Percentiles rank a stretch among this genome's conserved stretches.
Evolutionary conservation across 2,329 filamentous ascomycete species (phyloP).

Genomic region (Aphanoascus verrucosus): DNA sequence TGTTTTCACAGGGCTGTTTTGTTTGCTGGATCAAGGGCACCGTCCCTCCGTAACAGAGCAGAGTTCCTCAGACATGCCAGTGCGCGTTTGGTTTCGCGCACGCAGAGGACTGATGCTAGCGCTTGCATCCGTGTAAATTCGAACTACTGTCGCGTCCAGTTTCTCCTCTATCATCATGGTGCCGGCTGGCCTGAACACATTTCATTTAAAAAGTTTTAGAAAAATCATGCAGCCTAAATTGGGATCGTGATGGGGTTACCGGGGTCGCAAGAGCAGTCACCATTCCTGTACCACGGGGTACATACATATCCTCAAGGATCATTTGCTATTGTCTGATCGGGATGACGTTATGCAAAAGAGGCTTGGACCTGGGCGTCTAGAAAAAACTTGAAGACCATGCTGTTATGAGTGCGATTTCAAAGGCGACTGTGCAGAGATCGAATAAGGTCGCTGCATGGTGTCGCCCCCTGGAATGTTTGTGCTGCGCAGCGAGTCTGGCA

Average conservation of each 20-base stretch:
- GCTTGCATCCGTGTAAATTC: too few species aligned
- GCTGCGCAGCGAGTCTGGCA: too few species aligned
- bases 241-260: background rate
- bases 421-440: too few species aligned
- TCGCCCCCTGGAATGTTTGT: too few species aligned
- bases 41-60: too few species aligned
- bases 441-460: too few species aligned
- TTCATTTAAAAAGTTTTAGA: background rate
- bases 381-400: background rate
- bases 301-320: background rate
- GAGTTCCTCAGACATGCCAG: too few species aligned
- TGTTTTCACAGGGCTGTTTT: too few species aligned
- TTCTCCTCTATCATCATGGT: background rate
- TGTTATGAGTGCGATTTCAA: background rate
- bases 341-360: background rate
- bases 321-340: background rate
- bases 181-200: background rate
- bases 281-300: too few species aligned
- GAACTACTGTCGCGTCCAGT: background rate
- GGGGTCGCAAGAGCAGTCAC: background rate
- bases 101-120: too few species aligned
- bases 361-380: background rate
- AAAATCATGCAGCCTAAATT: constrained; percentile 1
- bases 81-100: too few species aligned
- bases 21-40: too few species aligned